Base-by-base conservation (phyloP, 2,329 filamentous ascomycete species). In the Penicillium sp. region DNA sequence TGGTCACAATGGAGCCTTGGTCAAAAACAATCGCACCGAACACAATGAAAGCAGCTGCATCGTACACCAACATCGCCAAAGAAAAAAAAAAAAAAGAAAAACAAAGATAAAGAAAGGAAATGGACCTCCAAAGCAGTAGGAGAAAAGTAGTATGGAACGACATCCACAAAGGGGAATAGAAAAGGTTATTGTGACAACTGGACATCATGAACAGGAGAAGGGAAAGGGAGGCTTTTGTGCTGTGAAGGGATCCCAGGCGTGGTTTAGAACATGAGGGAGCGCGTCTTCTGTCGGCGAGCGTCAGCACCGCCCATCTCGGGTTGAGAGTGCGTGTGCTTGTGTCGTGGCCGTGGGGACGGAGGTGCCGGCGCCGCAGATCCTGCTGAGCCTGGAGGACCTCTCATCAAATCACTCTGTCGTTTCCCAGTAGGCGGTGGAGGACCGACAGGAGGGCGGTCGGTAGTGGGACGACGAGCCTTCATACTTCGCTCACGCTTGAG, bases 401-500 rank as follows among this genome's bases (percentile, higher is more conserved):
- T 46, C 43, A 54, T 48, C 20, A 49, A 35, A 8, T 49, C 49
- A 43, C 51, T 60, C 20, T 64, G 58, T 42, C 66, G 63, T 41
- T 54, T 64, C 6, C 55, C 46, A 25, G 50, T 52, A 39, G 61
- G 60, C 8, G 65, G 60, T 3, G 59, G 50, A n/a, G 58, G 59
- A 3, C 53, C 35, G 13, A 47, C 47, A 18, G 56, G 54, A 25
- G 61, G 50, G 27, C 60, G 64, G 46, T 65, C 65, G 10, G 54
- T 53, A 13, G 62, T 63, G 27, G 65, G 61, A 25, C 63, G 62
- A 35, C 64, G 66, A 8, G 62, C 20, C 42, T 67, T 70, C 48
- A 65, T 61, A 49, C 63, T 72, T 42, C 67, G 66, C 55, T 76
- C 73, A n/a, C 70, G 69, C 52, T 71, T 72, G 35, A 84, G 74